phyloP scores from a whole-genome alignment of 352 stramenopile species.

The Phytopythium oedochilum region DNA sequence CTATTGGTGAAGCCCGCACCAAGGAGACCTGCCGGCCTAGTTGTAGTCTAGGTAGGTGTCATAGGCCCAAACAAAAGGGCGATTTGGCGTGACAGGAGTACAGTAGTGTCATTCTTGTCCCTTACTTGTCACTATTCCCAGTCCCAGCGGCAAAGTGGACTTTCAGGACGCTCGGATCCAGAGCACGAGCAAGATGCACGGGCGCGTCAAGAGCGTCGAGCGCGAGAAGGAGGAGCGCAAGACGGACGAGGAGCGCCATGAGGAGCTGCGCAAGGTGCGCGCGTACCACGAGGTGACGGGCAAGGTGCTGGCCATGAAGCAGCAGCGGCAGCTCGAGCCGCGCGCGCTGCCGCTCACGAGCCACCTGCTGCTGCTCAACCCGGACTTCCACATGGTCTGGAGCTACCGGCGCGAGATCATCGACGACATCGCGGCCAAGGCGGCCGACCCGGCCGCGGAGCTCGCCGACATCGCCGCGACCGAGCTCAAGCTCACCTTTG shows the following conservation, averaged over 20 bases:
- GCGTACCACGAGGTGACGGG: constrained; percentile 76
- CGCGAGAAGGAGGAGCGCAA: constrained; percentile 67
- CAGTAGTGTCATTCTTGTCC: no score
- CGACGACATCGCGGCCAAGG: constrained; percentile 29
- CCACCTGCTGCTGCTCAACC: constrained; percentile 94
- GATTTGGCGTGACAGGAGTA: no score
- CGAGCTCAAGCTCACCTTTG: constrained; percentile 86
- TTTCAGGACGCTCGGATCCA: no score
- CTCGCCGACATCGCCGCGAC: constrained; percentile 60
- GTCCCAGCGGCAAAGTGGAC: no score
- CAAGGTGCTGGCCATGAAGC: constrained; percentile 65
- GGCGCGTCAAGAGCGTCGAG: constrained; percentile 71
- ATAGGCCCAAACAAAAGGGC: no score
- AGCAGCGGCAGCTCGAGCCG: constrained; percentile 40
- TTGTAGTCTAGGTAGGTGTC: no score
- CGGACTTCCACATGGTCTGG: constrained; percentile 97
- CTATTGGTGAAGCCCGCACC: no score
- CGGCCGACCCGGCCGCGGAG: constrained; percentile 16
- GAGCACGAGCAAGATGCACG: constrained; percentile 49
- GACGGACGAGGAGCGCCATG: constrained; percentile 52
- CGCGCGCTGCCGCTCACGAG: constrained; percentile 80
- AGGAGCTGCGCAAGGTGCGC: constrained; percentile 57
- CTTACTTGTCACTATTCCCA: no score
- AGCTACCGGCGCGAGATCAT: constrained; percentile 94
- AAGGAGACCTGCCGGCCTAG: no score